Evolutionary conservation across 1,284 basidiomycete species (phyloP).

Genomic region (Leccinum pachyderme): DNA sequence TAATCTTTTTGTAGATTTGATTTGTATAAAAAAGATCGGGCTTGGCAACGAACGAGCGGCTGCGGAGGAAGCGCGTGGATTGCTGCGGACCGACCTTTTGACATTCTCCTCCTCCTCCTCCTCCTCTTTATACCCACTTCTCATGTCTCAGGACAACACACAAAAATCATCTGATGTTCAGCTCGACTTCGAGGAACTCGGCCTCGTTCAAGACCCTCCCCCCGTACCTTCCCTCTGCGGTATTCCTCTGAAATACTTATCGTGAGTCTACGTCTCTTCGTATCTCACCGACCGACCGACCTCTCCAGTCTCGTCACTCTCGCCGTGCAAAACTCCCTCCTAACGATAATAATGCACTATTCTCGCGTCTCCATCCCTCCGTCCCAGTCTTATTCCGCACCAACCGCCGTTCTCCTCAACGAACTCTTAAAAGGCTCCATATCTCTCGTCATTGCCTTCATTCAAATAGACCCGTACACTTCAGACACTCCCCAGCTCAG

Average conservation of each 20-base stretch:
- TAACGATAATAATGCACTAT: constrained; percentile 94
- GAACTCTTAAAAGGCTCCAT: constrained; percentile 91
- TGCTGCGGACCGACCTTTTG: constrained; percentile 12
- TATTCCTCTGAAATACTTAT: constrained; percentile 76
- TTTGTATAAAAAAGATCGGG: constrained; percentile 29
- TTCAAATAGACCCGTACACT: constrained; percentile 39
- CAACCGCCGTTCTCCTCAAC: constrained; percentile 89
- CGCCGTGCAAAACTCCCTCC: constrained; percentile 88
- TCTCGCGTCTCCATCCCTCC: constrained; percentile 83
- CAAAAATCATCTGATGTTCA: constrained; percentile 37
- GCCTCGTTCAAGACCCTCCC: constrained; percentile 41
- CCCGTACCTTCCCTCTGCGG: constrained; percentile 60
- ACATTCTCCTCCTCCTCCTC: constrained; percentile 2
- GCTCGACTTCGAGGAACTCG: constrained; percentile 49
- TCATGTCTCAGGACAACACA: constrained; percentile 31
- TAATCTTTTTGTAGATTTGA: constrained; percentile 10
- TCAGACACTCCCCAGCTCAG: constrained; percentile 30
- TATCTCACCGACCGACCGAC: not conserved
- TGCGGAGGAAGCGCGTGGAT: constrained; percentile 22
- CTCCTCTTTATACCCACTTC: not conserved
- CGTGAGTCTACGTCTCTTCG: constrained; percentile 49
- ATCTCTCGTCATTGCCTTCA: constrained; percentile 62
- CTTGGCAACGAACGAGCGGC: constrained; percentile 10
- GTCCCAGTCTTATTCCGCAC: constrained; percentile 81
- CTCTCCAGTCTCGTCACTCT: constrained; percentile 76